A percentile compares a stretch with the other conserved stretches of the same genome.
Evolutionary conservation across 2,329 filamentous ascomycete genomes (phyloP).

Genomic region (Balansia obtecta): DNA sequence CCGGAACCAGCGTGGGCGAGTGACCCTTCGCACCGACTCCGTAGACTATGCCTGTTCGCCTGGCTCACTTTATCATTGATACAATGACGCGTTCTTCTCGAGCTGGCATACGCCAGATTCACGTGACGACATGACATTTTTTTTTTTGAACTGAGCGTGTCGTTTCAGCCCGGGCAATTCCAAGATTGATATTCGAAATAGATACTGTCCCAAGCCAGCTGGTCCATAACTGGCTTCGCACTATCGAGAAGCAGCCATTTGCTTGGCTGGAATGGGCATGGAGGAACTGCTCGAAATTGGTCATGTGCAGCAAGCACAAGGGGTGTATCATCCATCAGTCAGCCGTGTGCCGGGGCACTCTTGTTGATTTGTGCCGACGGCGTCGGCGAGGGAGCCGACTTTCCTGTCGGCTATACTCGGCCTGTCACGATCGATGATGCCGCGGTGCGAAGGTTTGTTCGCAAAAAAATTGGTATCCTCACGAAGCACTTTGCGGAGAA

Average conservation of each 20-base stretch:
- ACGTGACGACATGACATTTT: too few relatives aligned
- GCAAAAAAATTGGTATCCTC: slow-evolving; percentile 60
- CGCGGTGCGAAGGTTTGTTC: slow-evolving; percentile 58
- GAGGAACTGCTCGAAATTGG: slow-evolving; percentile 84
- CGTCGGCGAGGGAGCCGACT: slow-evolving; percentile 33
- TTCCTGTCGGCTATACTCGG: slow-evolving; percentile 59
- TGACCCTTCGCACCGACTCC: too few relatives aligned
- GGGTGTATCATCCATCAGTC: slow-evolving; percentile 81
- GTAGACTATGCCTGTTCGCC: too few relatives aligned
- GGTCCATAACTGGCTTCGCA: too few relatives aligned
- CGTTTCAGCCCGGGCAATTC: too few relatives aligned
- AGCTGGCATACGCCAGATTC: too few relatives aligned
- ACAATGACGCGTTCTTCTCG: too few relatives aligned
- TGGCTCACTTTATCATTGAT: too few relatives aligned
- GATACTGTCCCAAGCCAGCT: too few relatives aligned
- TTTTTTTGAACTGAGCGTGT: too few relatives aligned
- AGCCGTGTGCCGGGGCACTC: slow-evolving; percentile 64
- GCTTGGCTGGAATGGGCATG: slow-evolving; percentile 84
- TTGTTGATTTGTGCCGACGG: slow-evolving; percentile 88
- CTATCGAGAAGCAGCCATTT: slow-evolving; percentile 93
- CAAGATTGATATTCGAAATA: too few relatives aligned
- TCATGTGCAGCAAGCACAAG: slow-evolving; percentile 97
- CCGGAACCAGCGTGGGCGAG: too few relatives aligned
- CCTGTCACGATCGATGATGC: slow-evolving; percentile 83
- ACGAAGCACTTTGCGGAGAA: slow-evolving; percentile 78